Evolutionary conservation across 2,329 filamentous ascomycete genomes (phyloP).

Genomic region (Falciphora oryzae): DNA sequence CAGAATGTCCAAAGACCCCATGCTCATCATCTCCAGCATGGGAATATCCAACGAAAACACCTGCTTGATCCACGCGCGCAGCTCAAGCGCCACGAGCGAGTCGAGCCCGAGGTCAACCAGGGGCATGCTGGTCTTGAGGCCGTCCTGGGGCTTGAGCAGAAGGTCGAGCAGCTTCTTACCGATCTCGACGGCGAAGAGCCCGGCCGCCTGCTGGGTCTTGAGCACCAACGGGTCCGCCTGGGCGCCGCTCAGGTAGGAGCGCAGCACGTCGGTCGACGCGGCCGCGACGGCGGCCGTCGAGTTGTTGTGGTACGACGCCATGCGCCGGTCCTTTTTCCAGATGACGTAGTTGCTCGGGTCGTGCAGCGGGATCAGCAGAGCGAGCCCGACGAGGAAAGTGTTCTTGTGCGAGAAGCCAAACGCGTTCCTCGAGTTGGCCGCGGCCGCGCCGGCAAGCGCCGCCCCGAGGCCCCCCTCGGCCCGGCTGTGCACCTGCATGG

Average conservation of each 20-base stretch:
- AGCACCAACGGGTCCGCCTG: slow-evolving; percentile 10
- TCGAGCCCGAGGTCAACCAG: slow-evolving; percentile 13
- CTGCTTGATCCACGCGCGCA: slow-evolving; percentile 13
- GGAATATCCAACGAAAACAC: slow-evolving; percentile 10
- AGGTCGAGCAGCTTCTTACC: slow-evolving; percentile 45
- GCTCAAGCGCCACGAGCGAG: slow-evolving; percentile 14
- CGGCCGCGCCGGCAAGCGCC: slow-evolving; percentile 6
- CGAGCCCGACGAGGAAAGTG: slow-evolving; percentile 21
- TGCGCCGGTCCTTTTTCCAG: slow-evolving; percentile 24
- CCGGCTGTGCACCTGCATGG: slow-evolving; percentile 6
- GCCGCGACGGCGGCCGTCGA: slow-evolving; percentile 4
- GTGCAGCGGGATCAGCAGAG: slow-evolving; percentile 18
- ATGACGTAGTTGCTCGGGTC: slow-evolving; percentile 20
- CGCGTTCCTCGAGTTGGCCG: slow-evolving; percentile 6
- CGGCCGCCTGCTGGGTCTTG: slow-evolving; percentile 19
- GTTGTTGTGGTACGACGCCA: slow-evolving; percentile 24
- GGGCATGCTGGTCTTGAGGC: slow-evolving; percentile 3
- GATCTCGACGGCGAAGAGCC: slow-evolving; percentile 51
- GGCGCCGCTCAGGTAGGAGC: background rate
- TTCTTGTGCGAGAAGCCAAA: slow-evolving; percentile 8
- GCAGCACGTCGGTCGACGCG: background rate
- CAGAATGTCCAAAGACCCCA: slow-evolving; percentile 1
- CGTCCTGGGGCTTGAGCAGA: slow-evolving; percentile 28
- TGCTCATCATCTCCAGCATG: slow-evolving; percentile 10
- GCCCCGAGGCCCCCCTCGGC: background rate